These are phyloP conservation scores for Setaria italica DNA, from an alignment of 202 grass and related monocot species.

Conservation along the genomic window DNA sequence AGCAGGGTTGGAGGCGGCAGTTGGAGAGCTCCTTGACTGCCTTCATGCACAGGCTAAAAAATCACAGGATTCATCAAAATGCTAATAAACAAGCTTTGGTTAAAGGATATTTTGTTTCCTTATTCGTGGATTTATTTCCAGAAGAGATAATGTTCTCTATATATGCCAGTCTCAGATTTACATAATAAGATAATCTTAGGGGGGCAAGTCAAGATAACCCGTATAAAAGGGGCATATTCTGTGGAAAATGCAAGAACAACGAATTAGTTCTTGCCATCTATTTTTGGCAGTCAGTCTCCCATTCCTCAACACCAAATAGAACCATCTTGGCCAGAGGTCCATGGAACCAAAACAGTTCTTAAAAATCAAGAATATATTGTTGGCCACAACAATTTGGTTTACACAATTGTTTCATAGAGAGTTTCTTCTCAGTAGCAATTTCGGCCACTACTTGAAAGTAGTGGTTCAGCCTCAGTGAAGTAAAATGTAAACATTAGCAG, in stretches of 20 bases:
- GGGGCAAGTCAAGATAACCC: neutral
- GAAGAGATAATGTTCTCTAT: neutral
- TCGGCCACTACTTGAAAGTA: neutral
- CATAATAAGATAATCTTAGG: neutral
- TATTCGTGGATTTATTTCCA: neutral
- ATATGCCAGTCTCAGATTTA: neutral
- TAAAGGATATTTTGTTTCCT: neutral
- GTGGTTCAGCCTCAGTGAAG: neutral
- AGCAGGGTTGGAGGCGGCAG: constrained; percentile 7
- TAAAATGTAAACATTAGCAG: neutral
- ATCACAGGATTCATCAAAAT: constrained; percentile 5
- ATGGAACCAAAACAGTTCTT: neutral
- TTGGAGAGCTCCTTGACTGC: neutral
- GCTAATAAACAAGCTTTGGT: neutral
- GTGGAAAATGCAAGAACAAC: neutral
- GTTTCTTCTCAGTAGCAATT: neutral
- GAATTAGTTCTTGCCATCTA: neutral
- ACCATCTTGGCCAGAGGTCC: neutral
- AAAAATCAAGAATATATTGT: neutral
- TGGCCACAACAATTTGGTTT: neutral
- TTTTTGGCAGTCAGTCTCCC: neutral
- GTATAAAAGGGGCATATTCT: neutral
- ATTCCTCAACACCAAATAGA: neutral
- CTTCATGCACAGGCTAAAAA: neutral
- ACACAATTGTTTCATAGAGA: neutral